Evolutionary conservation across 805 yeast species (phyloP).

Genomic region (Hemisphaericaspora nanyangensis): DNA sequence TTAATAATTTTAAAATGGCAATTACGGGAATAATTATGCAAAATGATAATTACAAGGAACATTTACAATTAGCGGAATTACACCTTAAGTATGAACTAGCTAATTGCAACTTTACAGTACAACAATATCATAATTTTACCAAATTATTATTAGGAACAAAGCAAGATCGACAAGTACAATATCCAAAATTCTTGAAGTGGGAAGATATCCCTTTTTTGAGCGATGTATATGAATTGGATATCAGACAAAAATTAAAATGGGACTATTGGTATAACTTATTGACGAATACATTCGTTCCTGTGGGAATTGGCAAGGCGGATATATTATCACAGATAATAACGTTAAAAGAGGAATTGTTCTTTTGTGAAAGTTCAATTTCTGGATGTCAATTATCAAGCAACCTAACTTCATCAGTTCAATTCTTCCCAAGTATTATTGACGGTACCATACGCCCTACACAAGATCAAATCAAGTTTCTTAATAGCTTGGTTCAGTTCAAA

Average conservation of each 20-base stretch:
- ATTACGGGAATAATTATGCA: not conserved
- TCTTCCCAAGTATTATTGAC: conserved; percentile 9
- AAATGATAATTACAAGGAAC: not conserved
- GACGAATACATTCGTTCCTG: not conserved
- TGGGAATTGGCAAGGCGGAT: not conserved
- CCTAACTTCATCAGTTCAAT: conserved; percentile 1
- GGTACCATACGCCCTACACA: conserved; percentile 1
- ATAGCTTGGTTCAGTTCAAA: conserved; percentile 15
- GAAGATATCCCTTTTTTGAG: not conserved
- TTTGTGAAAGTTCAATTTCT: not conserved
- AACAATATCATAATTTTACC: not conserved
- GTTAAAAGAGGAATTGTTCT: not conserved
- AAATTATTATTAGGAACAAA: not conserved
- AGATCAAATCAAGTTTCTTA: conserved; percentile 9
- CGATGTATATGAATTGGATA: not conserved
- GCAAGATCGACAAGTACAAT: not conserved
- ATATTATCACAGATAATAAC: not conserved
- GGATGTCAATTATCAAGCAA: not conserved
- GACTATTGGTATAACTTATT: not conserved
- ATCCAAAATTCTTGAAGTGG: not conserved
- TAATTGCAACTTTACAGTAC: not conserved
- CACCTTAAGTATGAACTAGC: not conserved
- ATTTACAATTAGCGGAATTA: not conserved
- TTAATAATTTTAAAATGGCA: conserved; percentile 7
- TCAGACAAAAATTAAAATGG: not conserved